A percentile compares a stretch with the other conserved stretches of the same genome.
These are phyloP conservation scores for Iris pallida DNA, from an alignment of 116 monocot genomes.

Conservation along the genomic window DNA sequence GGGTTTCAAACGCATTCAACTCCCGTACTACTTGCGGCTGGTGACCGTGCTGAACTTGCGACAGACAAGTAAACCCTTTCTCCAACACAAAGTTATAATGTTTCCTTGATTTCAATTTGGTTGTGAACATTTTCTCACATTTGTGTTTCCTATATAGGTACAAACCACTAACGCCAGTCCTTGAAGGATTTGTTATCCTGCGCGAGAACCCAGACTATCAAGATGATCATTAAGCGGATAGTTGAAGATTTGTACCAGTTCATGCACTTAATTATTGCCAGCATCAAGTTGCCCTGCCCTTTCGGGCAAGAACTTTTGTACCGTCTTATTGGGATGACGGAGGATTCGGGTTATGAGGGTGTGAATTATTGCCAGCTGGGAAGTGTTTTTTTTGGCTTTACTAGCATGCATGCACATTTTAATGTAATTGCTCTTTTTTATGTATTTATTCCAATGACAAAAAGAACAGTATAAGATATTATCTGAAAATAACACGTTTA, in stretches of 20 bases:
- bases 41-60: slow-evolving; percentile 92
- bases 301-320: too few species aligned
- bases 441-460: too few species aligned
- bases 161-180: slow-evolving; percentile 63
- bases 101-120: neutral
- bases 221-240: slow-evolving; percentile 49
- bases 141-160: slow-evolving; percentile 43
- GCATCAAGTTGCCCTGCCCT: too few species aligned
- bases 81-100: neutral
- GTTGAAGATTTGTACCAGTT: neutral
- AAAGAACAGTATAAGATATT: too few species aligned
- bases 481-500: too few species aligned
- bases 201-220: slow-evolving; percentile 86
- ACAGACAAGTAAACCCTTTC: slow-evolving; percentile 74
- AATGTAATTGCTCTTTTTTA: too few species aligned
- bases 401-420: too few species aligned
- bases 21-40: slow-evolving; percentile 90
- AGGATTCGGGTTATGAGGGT: too few species aligned
- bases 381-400: too few species aligned
- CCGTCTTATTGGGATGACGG: too few species aligned
- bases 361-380: too few species aligned
- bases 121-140: neutral
- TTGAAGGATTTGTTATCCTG: slow-evolving; percentile 96
- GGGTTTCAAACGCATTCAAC: slow-evolving; percentile 98
- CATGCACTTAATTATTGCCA: too few species aligned